Evolutionary conservation across 2,329 filamentous ascomycete genomes (phyloP).

Genomic region (Stagonosporopsis rhizophila): DNA sequence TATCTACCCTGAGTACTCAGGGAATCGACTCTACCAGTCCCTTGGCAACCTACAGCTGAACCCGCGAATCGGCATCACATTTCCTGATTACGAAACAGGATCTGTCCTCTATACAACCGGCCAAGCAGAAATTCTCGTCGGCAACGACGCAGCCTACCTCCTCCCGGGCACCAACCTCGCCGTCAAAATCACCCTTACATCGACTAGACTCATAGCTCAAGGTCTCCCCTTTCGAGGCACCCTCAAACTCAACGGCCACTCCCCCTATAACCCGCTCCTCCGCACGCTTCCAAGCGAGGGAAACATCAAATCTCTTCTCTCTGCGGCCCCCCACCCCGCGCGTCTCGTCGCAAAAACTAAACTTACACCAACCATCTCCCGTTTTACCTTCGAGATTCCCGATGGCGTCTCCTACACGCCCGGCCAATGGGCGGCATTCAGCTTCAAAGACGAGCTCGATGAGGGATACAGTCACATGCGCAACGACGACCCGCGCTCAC

Average conservation of each 20-base stretch:
- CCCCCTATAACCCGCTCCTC: conserved; percentile 81
- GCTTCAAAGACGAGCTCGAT: conserved; percentile 73
- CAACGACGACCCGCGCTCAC: conserved; percentile 76
- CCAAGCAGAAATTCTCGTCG: conserved; percentile 69
- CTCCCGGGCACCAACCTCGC: conserved; percentile 76
- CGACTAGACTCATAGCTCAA: conserved; percentile 67
- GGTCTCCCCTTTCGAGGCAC: conserved; percentile 73
- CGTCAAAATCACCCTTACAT: conserved; percentile 69
- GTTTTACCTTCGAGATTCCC: conserved; percentile 66
- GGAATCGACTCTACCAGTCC: conserved; percentile 83
- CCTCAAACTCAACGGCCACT: conserved; percentile 64
- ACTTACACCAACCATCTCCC: conserved; percentile 71
- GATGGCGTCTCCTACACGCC: conserved; percentile 62
- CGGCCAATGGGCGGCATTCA: conserved; percentile 80
- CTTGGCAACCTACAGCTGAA: conserved; percentile 76
- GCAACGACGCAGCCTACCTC: conserved; percentile 65
- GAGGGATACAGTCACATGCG: conserved; percentile 83
- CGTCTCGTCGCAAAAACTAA: conserved; percentile 64
- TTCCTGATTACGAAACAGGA: conserved; percentile 77
- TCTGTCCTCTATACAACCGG: conserved; percentile 79
- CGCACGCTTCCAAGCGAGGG: conserved; percentile 69
- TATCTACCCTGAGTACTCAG: conserved; percentile 83
- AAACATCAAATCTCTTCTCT: conserved; percentile 30
- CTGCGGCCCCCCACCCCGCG: conserved; percentile 51
- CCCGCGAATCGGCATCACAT: conserved; percentile 71